Conservation (phyloP, 352 stramenopile species). For the Pseudoperonospora humuli region DNA sequence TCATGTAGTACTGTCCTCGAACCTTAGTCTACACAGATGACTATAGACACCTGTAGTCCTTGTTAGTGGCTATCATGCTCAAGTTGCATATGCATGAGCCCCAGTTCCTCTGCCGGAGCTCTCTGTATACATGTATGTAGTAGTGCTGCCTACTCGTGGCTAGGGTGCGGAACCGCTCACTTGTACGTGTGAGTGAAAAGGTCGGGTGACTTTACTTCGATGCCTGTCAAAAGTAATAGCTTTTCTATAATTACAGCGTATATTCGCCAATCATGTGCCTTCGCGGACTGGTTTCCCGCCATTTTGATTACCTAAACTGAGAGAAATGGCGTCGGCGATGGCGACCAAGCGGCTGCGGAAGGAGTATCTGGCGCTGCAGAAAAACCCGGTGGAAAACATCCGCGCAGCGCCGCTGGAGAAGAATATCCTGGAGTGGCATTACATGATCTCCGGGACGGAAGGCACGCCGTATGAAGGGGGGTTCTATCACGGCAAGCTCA, state of each 20-base stretch:
- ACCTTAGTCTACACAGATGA: too few species aligned
- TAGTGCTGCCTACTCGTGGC: too few species aligned
- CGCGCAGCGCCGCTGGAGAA: conserved; percentile 80
- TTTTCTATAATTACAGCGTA: background rate
- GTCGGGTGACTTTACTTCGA: too few species aligned
- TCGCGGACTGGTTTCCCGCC: conserved; percentile 1
- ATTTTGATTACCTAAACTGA: too few species aligned
- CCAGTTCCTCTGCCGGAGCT: too few species aligned
- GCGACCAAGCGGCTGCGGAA: conserved; percentile 87
- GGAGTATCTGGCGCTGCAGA: conserved; percentile 86
- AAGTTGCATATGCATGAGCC: too few species aligned
- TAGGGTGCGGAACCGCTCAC: too few species aligned
- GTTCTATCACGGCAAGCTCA: conserved; percentile 88
- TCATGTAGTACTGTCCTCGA: too few species aligned
- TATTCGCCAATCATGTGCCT: conserved; percentile 2
- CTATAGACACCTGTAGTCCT: too few species aligned
- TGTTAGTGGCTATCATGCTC: too few species aligned
- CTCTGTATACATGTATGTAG: background rate
- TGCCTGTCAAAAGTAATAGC: background rate
- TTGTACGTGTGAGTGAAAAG: too few species aligned
- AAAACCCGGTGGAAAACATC: conserved; percentile 89
- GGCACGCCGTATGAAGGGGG: conserved; percentile 81
- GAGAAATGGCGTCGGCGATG: conserved; percentile 68
- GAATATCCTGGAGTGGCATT: conserved; percentile 96
- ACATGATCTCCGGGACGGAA: conserved; percentile 81